Evolutionary conservation across 1,139 yeast species (phyloP), one percentile per base, ranked within the genome.

Genomic region (Suhomyces bolitotheri): DNA sequence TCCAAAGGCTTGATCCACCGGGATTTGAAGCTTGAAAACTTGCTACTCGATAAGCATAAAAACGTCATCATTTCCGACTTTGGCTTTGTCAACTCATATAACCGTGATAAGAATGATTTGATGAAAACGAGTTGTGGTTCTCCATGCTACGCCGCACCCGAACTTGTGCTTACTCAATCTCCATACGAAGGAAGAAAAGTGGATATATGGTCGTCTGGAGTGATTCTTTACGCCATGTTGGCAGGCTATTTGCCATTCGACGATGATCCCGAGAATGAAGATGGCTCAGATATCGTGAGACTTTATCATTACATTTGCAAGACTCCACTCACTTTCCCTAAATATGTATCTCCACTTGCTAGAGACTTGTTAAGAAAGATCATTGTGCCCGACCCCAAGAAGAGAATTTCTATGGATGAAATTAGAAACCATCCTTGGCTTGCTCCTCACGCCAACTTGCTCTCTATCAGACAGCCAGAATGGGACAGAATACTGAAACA

Each of bases 71-170:
- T 85, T 40, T 80, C 89, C 23, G 95, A 85, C 59, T 85, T 85
- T 60, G 95, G 95, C 1, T 92, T 92, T 64, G 98, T 95, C 28
- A 92, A 92, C 62, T 82, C 94, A 26, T 92, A 88, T 64, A 74
- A 76, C 41, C 66, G 71, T 22, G 74, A 73, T 21, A 75, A 75
- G 46, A 69, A 70, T 46, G 96, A 88, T 56, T 67, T 88, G 37
- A 92, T 92, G 98, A 83, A 82, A 57, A 92, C 98, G 1, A 81
- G 92, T 31, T 92, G 99, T 62, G 99, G 99, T 2, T 87, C 96
- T 5, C 98, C 98, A 0, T 90, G 98, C 60, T 92, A 92, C 60
- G 97, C 97, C 0, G 98, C 98, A 3, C 98, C 98, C 0, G 98
- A 92, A 60, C 68, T 92, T 42, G 98, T 92, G 4, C 82, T 90